These are phyloP conservation scores for Globisporangium radiosum DNA, from an alignment of 352 stramenopile species.

Conservation along the genomic window DNA sequence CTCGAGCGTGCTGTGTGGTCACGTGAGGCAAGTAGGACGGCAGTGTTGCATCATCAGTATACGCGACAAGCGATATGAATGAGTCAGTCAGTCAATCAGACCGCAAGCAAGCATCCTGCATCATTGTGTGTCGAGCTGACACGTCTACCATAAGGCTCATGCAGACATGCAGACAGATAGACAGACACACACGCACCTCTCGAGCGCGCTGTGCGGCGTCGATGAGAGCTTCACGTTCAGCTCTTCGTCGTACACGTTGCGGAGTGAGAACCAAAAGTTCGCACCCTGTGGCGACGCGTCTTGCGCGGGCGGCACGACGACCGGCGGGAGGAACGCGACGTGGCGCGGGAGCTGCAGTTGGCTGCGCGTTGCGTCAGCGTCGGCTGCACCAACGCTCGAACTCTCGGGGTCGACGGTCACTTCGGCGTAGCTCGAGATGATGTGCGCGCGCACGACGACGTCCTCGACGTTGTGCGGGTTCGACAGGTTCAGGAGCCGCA, in stretches of 20 bases:
- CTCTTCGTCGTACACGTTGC: slow-evolving; percentile 85
- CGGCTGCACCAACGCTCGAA: slow-evolving; percentile 31
- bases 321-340: slow-evolving; percentile 63
- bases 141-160: too few species aligned
- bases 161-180: neutral
- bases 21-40: too few species aligned
- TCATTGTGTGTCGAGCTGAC: too few species aligned
- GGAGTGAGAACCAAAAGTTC: slow-evolving; percentile 81
- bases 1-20: slow-evolving; percentile 45
- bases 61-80: too few species aligned
- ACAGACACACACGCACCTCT: slow-evolving; percentile 26
- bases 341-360: slow-evolving; percentile 19
- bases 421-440: slow-evolving; percentile 83
- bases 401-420: slow-evolving; percentile 74
- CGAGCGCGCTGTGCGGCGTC: slow-evolving; percentile 29
- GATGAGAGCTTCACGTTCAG: slow-evolving; percentile 58
- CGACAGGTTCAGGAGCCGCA: slow-evolving; percentile 68
- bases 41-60: too few species aligned
- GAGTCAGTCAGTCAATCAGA: too few species aligned
- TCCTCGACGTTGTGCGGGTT: slow-evolving; percentile 80
- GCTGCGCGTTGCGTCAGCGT: neutral
- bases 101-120: neutral
- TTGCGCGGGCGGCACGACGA: slow-evolving; percentile 56
- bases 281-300: slow-evolving; percentile 45
- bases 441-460: slow-evolving; percentile 50